Evolutionary conservation across 176 grass and related monocot species (phyloP).

Genomic region (Aegilops longissima): DNA sequence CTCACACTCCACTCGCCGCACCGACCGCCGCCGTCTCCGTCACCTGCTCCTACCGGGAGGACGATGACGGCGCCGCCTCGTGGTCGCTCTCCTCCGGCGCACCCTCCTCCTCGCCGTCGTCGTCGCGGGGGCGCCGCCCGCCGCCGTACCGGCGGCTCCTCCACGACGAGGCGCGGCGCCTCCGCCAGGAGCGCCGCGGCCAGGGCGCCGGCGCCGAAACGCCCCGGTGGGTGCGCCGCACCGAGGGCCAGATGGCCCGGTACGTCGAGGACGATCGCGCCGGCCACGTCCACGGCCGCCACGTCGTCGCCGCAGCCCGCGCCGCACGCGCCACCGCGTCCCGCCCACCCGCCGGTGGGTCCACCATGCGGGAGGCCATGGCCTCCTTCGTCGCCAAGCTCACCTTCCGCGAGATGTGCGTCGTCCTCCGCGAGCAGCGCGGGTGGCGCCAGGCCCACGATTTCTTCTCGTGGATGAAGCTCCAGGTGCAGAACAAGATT

Average conservation of each 20-base stretch:
- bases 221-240: slow-evolving; percentile 82
- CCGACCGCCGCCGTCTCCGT: background rate
- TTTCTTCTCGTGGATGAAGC: slow-evolving; percentile 97
- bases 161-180: slow-evolving; percentile 70
- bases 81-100: slow-evolving; percentile 64
- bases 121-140: slow-evolving; percentile 22
- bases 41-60: background rate
- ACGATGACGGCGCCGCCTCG: background rate
- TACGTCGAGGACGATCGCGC: slow-evolving; percentile 86
- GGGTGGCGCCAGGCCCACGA: slow-evolving; percentile 80
- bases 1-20: slow-evolving; percentile 29
- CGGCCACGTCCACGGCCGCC: slow-evolving; percentile 69
- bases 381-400: slow-evolving; percentile 76
- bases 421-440: slow-evolving; percentile 80
- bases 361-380: slow-evolving; percentile 71
- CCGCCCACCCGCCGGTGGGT: slow-evolving; percentile 19
- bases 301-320: slow-evolving; percentile 73
- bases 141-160: slow-evolving; percentile 61
- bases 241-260: slow-evolving; percentile 69
- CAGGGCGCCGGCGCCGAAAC: slow-evolving; percentile 74
- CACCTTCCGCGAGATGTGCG: slow-evolving; percentile 95
- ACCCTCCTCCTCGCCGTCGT: slow-evolving; percentile 18
- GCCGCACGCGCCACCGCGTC: slow-evolving; percentile 59
- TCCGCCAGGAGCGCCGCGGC: slow-evolving; percentile 59
- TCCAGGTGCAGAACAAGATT: slow-evolving; percentile 37